Conservation (phyloP, 148 eudicot genomes). For the Rhododendron simsii region DNA sequence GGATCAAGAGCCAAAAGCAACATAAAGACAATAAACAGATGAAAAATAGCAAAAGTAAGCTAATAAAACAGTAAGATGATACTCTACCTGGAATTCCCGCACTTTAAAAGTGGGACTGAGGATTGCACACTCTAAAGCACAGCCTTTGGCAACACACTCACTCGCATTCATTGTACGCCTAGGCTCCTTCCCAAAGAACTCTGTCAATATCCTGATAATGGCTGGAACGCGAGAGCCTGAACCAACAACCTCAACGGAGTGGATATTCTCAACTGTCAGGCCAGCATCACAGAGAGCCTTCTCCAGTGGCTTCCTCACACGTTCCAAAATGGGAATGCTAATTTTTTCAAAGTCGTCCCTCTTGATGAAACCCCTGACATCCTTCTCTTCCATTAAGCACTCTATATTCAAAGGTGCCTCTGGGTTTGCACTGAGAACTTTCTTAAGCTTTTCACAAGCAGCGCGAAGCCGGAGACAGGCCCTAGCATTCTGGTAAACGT, state of each 20-base stretch:
- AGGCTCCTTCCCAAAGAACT: slow-evolving; percentile 92
- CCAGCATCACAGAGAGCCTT: slow-evolving; percentile 90
- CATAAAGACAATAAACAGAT: neutral
- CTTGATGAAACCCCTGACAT: slow-evolving; percentile 76
- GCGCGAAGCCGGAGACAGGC: slow-evolving; percentile 88
- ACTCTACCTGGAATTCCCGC: slow-evolving; percentile 80
- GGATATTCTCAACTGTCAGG: slow-evolving; percentile 56
- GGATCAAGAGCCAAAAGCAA: neutral
- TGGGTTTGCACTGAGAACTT: slow-evolving; percentile 95
- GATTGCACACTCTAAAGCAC: slow-evolving; percentile 87
- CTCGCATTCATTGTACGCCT: slow-evolving; percentile 96
- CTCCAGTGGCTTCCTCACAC: slow-evolving; percentile 87
- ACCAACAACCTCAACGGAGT: slow-evolving; percentile 91
- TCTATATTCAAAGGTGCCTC: slow-evolving; percentile 94
- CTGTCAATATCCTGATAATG: slow-evolving; percentile 65
- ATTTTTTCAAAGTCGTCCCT: slow-evolving; percentile 88
- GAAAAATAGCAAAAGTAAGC: neutral
- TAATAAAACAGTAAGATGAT: neutral
- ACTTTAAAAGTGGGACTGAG: slow-evolving; percentile 94
- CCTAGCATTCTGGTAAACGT: slow-evolving; percentile 80
- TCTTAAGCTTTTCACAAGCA: slow-evolving; percentile 82
- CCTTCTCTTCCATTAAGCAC: slow-evolving; percentile 96
- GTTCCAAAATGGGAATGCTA: slow-evolving; percentile 74
- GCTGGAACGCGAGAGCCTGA: slow-evolving; percentile 94
- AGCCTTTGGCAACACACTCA: slow-evolving; percentile 94